A percentile compares a stretch with the other conserved stretches of the same genome.
phyloP scores from a whole-genome alignment of 2,329 filamentous ascomycete genomes.

The Nothophoma quercina region DNA sequence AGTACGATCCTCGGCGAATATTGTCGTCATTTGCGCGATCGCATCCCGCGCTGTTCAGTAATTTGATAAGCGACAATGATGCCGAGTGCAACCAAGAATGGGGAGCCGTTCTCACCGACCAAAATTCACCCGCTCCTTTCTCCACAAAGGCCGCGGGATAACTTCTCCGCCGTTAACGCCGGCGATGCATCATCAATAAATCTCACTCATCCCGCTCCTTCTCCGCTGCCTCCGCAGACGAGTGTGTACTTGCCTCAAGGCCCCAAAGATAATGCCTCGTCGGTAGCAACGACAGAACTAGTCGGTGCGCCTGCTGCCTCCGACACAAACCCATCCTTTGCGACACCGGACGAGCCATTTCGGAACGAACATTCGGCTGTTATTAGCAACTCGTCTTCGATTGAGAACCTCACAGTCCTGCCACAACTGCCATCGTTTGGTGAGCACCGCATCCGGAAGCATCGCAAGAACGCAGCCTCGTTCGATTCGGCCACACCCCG shows the following conservation, averaged over 20 bases:
- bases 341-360: constrained; percentile 36
- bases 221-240: constrained; percentile 35
- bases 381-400: constrained; percentile 44
- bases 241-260: constrained; percentile 32
- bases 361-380: constrained; percentile 28
- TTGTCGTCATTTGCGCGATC: constrained; percentile 22
- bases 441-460: constrained; percentile 47
- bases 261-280: constrained; percentile 36
- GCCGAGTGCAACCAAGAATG: constrained; percentile 29
- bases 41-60: constrained; percentile 20
- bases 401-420: constrained; percentile 45
- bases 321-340: constrained; percentile 24
- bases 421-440: constrained; percentile 47
- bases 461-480: constrained; percentile 57
- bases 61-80: constrained; percentile 35
- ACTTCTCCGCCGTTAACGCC: constrained; percentile 46
- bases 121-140: constrained; percentile 46
- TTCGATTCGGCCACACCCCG: constrained; percentile 71
- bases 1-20: constrained; percentile 10
- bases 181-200: constrained; percentile 35
- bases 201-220: constrained; percentile 34
- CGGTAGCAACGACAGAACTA: constrained; percentile 38
- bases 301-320: constrained; percentile 38
- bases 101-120: constrained; percentile 45
- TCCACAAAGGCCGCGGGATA: constrained; percentile 37